Conservation (phyloP, 2,329 filamentous ascomycete genomes). For the Coleophoma crateriformis region DNA sequence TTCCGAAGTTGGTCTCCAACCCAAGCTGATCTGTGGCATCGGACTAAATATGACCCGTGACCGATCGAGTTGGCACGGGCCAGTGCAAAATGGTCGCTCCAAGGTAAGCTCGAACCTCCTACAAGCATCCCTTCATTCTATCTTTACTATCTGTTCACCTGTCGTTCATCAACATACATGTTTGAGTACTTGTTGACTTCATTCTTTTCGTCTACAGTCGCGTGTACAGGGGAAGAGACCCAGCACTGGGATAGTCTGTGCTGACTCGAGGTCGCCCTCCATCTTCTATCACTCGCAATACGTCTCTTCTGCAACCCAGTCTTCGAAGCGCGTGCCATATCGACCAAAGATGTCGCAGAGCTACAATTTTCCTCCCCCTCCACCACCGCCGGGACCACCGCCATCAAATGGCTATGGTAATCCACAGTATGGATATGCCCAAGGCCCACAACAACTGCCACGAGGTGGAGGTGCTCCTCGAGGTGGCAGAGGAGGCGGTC, state of each 20-base stretch:
- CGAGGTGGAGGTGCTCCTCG: conserved; percentile 24
- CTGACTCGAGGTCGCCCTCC: no score
- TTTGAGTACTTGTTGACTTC: no score
- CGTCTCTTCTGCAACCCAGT: no score
- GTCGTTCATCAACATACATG: no score
- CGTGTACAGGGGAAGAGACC: no score
- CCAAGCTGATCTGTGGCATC: no score
- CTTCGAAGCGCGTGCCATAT: not conserved
- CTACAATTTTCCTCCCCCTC: conserved; percentile 28
- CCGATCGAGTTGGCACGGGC: not conserved
- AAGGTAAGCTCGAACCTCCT: conserved; percentile 4
- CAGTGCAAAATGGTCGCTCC: not conserved
- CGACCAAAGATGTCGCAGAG: conserved; percentile 21
- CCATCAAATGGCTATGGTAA: conserved; percentile 20
- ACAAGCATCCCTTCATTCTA: no score
- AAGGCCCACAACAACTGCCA: conserved; percentile 15
- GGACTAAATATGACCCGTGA: not conserved
- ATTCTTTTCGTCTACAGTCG: no score
- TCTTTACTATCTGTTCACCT: no score
- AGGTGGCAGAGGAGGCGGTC: conserved; percentile 21
- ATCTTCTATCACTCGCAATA: no score
- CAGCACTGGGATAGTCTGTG: no score
- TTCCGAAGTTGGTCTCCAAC: no score
- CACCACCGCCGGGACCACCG: conserved; percentile 25
- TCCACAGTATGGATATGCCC: conserved; percentile 21